Base-by-base conservation (phyloP, 2,329 filamentous ascomycete genomes). In the Trichoderma harzianum region DNA sequence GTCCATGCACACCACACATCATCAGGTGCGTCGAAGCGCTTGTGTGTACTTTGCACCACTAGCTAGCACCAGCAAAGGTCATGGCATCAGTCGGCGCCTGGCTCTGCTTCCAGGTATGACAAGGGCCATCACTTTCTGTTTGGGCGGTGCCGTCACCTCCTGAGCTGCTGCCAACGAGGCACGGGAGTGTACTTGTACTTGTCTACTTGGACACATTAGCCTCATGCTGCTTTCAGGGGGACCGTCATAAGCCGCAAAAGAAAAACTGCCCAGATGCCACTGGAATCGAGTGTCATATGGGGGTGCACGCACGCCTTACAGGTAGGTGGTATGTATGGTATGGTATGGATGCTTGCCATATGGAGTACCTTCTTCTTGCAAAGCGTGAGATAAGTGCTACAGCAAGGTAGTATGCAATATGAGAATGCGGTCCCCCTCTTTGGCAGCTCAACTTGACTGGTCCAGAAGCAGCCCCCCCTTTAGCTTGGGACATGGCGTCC, bases 11-110 rank as follows among this genome's bases (percentile, higher is more conserved):
- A 34, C 30, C 57, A 61, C 66, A 51, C 55, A 61, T 61, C 55
- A 62, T 61, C 66, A 69, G 64, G 28, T 51, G 66, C 66, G 34
- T 57, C 66, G 39, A 69, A 47, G 66, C 26, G 39, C 39, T 60
- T 62, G n/a, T 36, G 18, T n/a, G 28, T 18, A 32, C 26, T n/a
- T 51, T 28, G 55, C 28, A 58, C 55, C 55, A 58, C 55, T 28
- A 12, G 24, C 26, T 58, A 58, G 28, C 28, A 28, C 34, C 26
- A 66, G 63, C 39, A 62, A 26, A 62, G 57, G 36, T 28, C 57
- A 69, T 69, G 53, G 53, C 57, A 51, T 69, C 55, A 51, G 34
- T 39, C 28, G 64, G 24, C 51, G 32, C 53, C 34, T 58, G 51
- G 28, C 53, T 47, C 39, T 26, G 55, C 55, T 14, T 47, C 21